phyloP scores from a whole-genome alignment of 768 basidiomycete species.

The Chalciporus chontae region DNA sequence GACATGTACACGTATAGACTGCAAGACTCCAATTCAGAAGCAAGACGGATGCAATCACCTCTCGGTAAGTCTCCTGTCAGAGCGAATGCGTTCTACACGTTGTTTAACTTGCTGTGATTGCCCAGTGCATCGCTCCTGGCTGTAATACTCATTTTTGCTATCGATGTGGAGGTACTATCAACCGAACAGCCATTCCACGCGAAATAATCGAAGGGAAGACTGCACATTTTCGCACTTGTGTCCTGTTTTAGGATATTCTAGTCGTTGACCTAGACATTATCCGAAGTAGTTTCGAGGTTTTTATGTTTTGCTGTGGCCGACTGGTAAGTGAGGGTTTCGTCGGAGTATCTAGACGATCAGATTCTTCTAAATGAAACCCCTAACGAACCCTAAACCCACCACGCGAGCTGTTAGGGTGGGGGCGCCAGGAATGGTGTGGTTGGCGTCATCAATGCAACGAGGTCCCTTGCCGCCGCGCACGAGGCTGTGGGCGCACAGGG shows the following conservation, averaged over 20 bases:
- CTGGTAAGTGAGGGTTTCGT: background rate
- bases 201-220: constrained; percentile 33
- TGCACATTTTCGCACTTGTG: constrained; percentile 32
- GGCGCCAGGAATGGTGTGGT: constrained; percentile 3
- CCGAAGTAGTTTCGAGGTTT: background rate
- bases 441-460: constrained; percentile 18
- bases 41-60: constrained; percentile 55
- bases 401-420: background rate
- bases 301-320: background rate
- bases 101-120: background rate
- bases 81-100: background rate
- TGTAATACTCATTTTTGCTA: constrained; percentile 62
- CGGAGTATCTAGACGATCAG: background rate
- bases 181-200: constrained; percentile 32
- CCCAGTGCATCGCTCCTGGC: constrained; percentile 51
- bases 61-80: constrained; percentile 38
- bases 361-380: background rate
- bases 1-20: constrained; percentile 27
- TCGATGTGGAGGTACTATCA: constrained; percentile 44
- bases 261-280: background rate
- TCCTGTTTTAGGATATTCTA: constrained; percentile 17
- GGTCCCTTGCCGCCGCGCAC: background rate
- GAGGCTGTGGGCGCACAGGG: constrained; percentile 4
- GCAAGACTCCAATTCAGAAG: constrained; percentile 51
- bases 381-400: background rate